Base-by-base conservation (phyloP, 768 basidiomycete species). In the Lactarius tabidus region DNA sequence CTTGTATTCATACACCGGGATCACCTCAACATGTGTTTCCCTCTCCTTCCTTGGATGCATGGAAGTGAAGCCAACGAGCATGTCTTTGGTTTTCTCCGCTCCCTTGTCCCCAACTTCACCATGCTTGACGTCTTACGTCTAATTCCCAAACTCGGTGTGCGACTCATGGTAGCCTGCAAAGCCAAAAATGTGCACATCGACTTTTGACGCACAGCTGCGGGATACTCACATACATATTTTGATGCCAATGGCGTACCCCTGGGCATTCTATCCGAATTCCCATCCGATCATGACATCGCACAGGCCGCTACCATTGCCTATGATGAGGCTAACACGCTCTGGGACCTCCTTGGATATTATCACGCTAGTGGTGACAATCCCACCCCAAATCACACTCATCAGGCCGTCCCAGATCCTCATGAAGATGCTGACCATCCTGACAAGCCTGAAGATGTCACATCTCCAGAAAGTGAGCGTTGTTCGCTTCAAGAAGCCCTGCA, bases 21-120 rank as follows among this genome's bases (percentile, higher is more conserved):
- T 8, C 70, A 59, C 45, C 59, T 69, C 14, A 67, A 57, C 36
- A 51, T 59, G 2, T 51, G 5, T 0, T 69, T 65, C 53, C 75
- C 72, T 0, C 59, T 76, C 23, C 69, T 75, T 5, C 75, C 72
- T 0, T 77, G 76, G 76, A 66, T 77, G 7, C 73, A 74, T 39
- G 74, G 74, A 9, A 77, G 69, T 7, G 73, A 76, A 36, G 48
- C 66, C 1, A 72, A 70, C 45, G 73, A 76, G 31, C 76, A 77
- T 63, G 54, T 73, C n/a, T 77, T 76, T 65, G 75, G 75, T 0
- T 60, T 69, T 14, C n/a, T 66, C 0, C 69, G 67, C 0, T 57
- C 69, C n/a, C 29, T 75, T 17, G 69, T 69, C 26, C 67, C 69
- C 8, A 72, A 73, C 57, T 75, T 74, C 64, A 74, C 57, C 0